Evolutionary conservation across 371 early-diverging fungal species (phyloP).

Genomic region (Capillidium rhysosporum): DNA sequence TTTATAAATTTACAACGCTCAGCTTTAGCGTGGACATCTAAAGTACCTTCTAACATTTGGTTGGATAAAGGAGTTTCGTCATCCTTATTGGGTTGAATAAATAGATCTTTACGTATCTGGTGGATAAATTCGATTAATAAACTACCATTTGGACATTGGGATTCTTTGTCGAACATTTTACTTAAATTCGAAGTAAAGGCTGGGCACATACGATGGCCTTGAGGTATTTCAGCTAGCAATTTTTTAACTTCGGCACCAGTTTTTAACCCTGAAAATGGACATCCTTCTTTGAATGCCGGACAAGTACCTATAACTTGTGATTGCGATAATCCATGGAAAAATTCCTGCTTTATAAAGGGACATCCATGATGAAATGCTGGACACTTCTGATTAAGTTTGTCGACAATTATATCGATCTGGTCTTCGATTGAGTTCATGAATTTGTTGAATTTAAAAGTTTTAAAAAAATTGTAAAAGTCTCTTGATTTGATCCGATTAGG

Average conservation of each 20-base stretch:
- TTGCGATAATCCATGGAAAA: neutral
- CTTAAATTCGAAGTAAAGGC: neutral
- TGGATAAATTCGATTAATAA: neutral
- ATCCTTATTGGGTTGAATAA: neutral
- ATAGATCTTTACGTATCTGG: neutral
- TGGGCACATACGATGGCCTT: neutral
- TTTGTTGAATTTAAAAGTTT: too few species aligned
- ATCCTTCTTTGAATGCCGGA: neutral
- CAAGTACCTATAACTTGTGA: neutral
- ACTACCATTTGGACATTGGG: neutral
- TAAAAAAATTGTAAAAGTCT: too few species aligned
- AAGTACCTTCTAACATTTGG: constrained; percentile 22
- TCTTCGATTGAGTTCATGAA: too few species aligned
- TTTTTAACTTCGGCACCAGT: neutral
- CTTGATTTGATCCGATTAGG: too few species aligned
- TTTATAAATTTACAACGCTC: constrained; percentile 35
- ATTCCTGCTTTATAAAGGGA: neutral
- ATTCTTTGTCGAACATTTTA: neutral
- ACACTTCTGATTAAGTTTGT: neutral
- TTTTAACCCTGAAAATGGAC: neutral
- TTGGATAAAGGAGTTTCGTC: neutral
- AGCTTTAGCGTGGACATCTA: constrained; percentile 28
- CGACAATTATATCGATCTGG: neutral
- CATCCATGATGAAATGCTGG: constrained; percentile 1
- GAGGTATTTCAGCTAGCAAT: neutral